Base-by-base conservation (phyloP, 2,329 filamentous ascomycete genomes). In the Diplodia mutila region DNA sequence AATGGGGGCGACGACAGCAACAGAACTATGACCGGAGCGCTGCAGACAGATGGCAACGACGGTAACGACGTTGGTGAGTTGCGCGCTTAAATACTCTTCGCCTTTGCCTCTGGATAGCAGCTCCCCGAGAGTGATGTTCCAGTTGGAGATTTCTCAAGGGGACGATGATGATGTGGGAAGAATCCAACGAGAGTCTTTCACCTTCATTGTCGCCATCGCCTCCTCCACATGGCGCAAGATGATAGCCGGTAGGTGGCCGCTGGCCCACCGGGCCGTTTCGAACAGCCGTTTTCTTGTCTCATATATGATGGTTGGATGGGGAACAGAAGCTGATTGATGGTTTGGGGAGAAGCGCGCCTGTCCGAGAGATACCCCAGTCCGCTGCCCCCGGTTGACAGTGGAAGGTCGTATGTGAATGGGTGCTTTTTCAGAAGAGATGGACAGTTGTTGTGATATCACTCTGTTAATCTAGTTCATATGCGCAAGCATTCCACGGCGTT, bases 361-460 rank as follows among this genome's bases (percentile, higher is more conserved):
- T 48, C 37, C 37, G 42, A 68, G 46, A 63, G 39, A 53, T 65
- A 65, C 46, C 67, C 53, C 25, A 53, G 42, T 14, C 61, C 67
- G 37, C 12, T 57, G 29, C 67, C 67, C 53, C 61, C 61, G 34
- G 61, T 65, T 25, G 67, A 68, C 52, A 29, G 39, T 16, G 52
- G 67, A 23, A 49, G 61, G 18, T 65, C 61, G 27, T 68, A 65
- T 29, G 67, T 68, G 21, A 65, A 65, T 25, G 67, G 67, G 6
- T 68, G 67, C 42, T 68, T 68, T 21, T 68, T 68, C 46, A 29
- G 67, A 32, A 65, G 67, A n/a, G 67, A 68, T 29, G 67, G 61
- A 12, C 59, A 65, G 21, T 53, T 68, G 61, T n/a, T 68, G 29
- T 68, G 32, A 67, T 37, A 18, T 12, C 21, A 29, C 1, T 9